Percentiles rank a stretch among this genome's conserved stretches.
These are phyloP conservation scores for Coemansia sp. DNA, from an alignment of 192 early-diverging fungal genomes.

Conservation along the genomic window DNA sequence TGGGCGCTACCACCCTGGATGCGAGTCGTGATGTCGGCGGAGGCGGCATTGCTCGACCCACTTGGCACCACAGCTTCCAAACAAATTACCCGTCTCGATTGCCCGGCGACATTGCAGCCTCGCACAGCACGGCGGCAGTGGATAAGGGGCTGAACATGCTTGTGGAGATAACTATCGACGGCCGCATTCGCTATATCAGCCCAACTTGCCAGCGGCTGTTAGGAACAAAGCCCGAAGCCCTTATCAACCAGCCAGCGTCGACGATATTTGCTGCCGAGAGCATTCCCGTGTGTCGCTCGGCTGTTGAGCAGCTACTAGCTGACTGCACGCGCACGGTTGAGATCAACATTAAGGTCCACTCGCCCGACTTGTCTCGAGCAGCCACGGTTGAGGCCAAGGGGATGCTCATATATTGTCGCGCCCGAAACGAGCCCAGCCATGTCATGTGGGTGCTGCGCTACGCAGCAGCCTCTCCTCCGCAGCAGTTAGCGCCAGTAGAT, in stretches of 20 bases:
- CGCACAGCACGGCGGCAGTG: slow-evolving; percentile 10
- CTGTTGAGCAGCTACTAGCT: slow-evolving; percentile 40
- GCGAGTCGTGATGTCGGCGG: neutral
- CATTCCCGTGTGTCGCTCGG: slow-evolving; percentile 26
- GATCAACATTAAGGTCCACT: slow-evolving; percentile 21
- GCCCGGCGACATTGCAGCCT: neutral
- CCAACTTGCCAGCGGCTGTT: slow-evolving; percentile 34
- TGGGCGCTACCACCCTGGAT: neutral
- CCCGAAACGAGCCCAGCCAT: slow-evolving; percentile 37
- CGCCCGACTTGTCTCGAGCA: slow-evolving; percentile 8
- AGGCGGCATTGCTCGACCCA: neutral
- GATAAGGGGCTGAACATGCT: slow-evolving; percentile 48
- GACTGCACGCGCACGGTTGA: slow-evolving; percentile 48
- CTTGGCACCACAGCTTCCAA: slow-evolving; percentile 4
- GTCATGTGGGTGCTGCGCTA: slow-evolving; percentile 50
- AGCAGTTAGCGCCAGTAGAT: neutral
- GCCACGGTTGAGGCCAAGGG: slow-evolving; percentile 43
- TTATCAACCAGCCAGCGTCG: slow-evolving; percentile 33
- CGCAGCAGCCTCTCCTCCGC: neutral
- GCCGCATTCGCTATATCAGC: slow-evolving; percentile 48
- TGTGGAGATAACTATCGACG: slow-evolving; percentile 36
- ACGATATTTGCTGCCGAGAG: slow-evolving; percentile 27
- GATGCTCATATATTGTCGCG: slow-evolving; percentile 39
- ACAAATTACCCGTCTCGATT: neutral
- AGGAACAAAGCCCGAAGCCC: slow-evolving; percentile 18